phyloP scores from a whole-genome alignment of 2,329 filamentous ascomycete genomes.

The Xylariales sp. region DNA sequence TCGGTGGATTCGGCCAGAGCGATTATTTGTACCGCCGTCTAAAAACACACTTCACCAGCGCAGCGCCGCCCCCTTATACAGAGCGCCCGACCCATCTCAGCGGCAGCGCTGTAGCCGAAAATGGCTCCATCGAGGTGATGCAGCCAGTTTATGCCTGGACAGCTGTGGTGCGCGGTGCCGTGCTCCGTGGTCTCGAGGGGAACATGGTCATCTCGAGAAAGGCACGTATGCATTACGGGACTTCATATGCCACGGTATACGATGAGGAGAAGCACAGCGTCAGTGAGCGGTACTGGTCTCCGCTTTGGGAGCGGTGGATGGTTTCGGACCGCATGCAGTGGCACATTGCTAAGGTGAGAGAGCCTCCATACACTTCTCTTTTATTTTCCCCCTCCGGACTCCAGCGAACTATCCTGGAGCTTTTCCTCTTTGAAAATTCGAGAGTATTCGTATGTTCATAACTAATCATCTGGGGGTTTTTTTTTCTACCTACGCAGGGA shows the following conservation, averaged over 20 bases:
- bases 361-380: no score
- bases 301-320: constrained; percentile 79
- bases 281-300: constrained; percentile 73
- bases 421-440: constrained; percentile 1
- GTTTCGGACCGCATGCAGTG: constrained; percentile 80
- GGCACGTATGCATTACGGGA: constrained; percentile 74
- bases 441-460: no score
- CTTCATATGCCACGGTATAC: constrained; percentile 76
- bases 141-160: constrained; percentile 81
- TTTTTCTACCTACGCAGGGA: constrained; percentile 40
- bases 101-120: constrained; percentile 38
- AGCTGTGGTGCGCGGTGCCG: constrained; percentile 72
- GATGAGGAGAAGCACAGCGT: constrained; percentile 71
- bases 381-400: no score
- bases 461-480: no score
- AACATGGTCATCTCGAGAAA: constrained; percentile 74
- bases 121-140: constrained; percentile 69
- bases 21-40: constrained; percentile 70
- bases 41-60: constrained; percentile 62
- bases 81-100: constrained; percentile 65
- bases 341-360: constrained; percentile 71
- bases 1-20: constrained; percentile 78
- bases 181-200: constrained; percentile 69
- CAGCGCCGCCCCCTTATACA: constrained; percentile 58
- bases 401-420: not conserved